A percentile compares a stretch with the other conserved stretches of the same genome.
Conservation (phyloP, 441 rosid genomes). For the Eruca vesicaria region DNA sequence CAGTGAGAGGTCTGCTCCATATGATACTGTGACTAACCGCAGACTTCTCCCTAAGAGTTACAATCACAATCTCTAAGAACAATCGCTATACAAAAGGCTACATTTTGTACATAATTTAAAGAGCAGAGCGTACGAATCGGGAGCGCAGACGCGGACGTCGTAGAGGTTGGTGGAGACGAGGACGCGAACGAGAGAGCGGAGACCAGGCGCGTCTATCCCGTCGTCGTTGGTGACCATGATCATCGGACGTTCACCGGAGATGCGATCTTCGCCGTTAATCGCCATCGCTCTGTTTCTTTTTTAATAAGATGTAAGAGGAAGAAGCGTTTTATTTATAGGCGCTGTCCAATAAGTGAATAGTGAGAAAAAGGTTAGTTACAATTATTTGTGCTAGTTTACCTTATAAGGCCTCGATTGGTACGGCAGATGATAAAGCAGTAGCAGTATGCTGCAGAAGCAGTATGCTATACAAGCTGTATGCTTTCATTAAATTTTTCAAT, state of each 20-base stretch:
- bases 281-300: conserved; percentile 39
- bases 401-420: too few relatives aligned
- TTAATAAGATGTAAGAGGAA: background rate
- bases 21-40: conserved; percentile 84
- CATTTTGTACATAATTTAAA: background rate
- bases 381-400: background rate
- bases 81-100: background rate
- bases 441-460: too few relatives aligned
- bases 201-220: conserved; percentile 88
- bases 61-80: background rate
- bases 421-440: too few relatives aligned
- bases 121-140: conserved; percentile 63
- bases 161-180: conserved; percentile 65
- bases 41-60: conserved; percentile 65
- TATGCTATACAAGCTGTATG: too few relatives aligned
- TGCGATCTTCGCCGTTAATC: conserved; percentile 1
- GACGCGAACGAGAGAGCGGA: conserved; percentile 63
- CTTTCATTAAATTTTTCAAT: too few relatives aligned
- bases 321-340: background rate
- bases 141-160: conserved; percentile 79
- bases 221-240: conserved; percentile 88
- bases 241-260: conserved; percentile 42
- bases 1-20: conserved; percentile 67
- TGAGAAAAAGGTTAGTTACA: background rate
- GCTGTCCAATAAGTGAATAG: background rate